Base-by-base conservation (phyloP, 2,329 filamentous ascomycete genomes). In the Zasmidium citrigriseum region DNA sequence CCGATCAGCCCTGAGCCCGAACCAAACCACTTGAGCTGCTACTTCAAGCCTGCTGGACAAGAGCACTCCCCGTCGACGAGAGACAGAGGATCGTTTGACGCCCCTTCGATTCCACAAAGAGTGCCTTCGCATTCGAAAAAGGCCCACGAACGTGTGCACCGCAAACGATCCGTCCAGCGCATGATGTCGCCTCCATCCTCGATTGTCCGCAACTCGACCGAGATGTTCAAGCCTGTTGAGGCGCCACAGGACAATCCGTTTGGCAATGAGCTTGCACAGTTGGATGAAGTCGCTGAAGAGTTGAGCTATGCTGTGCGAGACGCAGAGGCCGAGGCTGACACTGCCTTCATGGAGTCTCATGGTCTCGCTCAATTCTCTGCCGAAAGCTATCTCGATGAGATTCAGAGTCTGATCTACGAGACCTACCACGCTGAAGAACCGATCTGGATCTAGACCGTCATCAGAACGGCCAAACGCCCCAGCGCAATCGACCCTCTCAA, bases 211-310 rank as follows among this genome's bases (percentile, higher is more conserved):
- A 86, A 70, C 27, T 76, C 75, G 10, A 38, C 73, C 49, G 76
- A 81, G 63, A 75, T 79, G 70, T 77, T 81, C 71, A 57, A 59
- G 20, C 57, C 68, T 11, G 64, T 70, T 52, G 63, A 83, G 75
- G 34, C 79, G 67, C 76, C 47, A 86, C 61, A 55, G 47, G 67
- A 70, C 46, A 69, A 95, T 73, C 93, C 93, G 0, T 98, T 98
- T 69, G 91, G 91, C 54, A 87, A 89, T 52, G 95, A 99, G 76
- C 80, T 98, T 54, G 91, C 91, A 57, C 89, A 98, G 76, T 90
- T 98, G 22, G 91, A 92, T 54, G 95, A 98, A 76, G 84, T 97
- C 16, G 93, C 89, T 0, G 95, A 98, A 76, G 93, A 97, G 75
- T 93, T 91, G 67, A 86, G 86, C 45, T 72, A 73, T 49, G 77